Base-by-base conservation (phyloP, 73 alveolate species). In the Uronychia binucleata region DNA sequence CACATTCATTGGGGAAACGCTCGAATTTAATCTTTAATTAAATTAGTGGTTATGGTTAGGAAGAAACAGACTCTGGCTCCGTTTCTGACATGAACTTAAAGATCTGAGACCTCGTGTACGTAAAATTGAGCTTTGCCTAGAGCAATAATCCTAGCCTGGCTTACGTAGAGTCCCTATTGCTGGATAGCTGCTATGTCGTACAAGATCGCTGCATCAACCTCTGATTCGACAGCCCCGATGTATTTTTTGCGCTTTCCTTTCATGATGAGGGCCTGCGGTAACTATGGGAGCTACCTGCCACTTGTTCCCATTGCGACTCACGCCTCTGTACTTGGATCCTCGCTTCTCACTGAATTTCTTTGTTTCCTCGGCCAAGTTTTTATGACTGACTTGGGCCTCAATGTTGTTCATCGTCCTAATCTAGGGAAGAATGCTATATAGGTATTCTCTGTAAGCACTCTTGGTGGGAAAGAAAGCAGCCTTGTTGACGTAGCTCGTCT, bases 301-400 rank as follows among this genome's bases (percentile, higher is more conserved):
- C 34, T 89, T 87, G 78, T 85, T 89, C 0, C 95, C 95, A 86
- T 89, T 91, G 77, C 80, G 87, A 5, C 91, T 78, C 33, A 87
- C 96, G 8, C 94, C 96, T 77, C 94, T 75, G 74, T 31, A 91
- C 60, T 76, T 81, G 46, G 92, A 87, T 28, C 94, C 90, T 77
- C 96, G 75, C 75, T 74, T 46, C 19, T 46, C 67, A 19, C 67
- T 46, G 19, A 46, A 46, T 19, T 46, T 46, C 67, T 46, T 46
- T 46, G 67, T 19, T 11, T 11, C 19, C n/a, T 19, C 67, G 67
- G 67, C 67, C 67, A 46, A 11, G 67, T 46, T 46, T 46, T 46
- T 46, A 5, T 46, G 19, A 11, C 19, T 5, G n/a, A 46, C 67
- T 46, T 46, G 67, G n/a, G 19, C 67, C 67, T 46, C 67, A 46